phyloP scores from a whole-genome alignment of 2,329 filamentous ascomycete species.

The Pestalotiopsis sp. region DNA sequence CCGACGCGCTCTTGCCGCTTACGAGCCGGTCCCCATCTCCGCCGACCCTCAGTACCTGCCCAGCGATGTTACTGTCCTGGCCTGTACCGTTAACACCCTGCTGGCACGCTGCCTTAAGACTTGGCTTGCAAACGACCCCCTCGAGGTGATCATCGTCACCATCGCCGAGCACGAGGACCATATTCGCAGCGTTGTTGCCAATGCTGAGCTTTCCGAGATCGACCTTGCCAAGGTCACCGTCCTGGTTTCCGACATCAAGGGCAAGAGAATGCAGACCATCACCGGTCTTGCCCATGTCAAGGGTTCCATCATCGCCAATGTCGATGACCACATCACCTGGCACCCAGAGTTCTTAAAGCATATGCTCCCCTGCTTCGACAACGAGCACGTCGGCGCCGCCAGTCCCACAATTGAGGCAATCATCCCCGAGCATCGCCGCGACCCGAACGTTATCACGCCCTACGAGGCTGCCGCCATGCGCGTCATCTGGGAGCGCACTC shows the following conservation, averaged over 20 bases:
- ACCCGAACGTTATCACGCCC: not conserved
- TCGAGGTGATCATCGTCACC: not conserved
- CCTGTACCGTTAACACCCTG: not conserved
- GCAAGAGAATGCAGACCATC: not conserved
- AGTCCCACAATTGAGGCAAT: not conserved
- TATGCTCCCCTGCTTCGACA: not conserved
- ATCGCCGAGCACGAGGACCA: not conserved
- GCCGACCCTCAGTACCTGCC: not conserved
- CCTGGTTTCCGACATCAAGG: not conserved
- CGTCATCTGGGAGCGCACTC: slow-evolving; percentile 7
- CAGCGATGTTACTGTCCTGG: not conserved
- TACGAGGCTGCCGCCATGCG: slow-evolving; percentile 14
- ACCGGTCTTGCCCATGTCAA: not conserved
- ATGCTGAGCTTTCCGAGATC: slow-evolving; percentile 10
- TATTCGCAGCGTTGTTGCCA: slow-evolving; percentile 11
- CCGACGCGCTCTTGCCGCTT: not conserved
- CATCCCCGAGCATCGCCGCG: slow-evolving; percentile 11
- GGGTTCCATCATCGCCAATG: not conserved
- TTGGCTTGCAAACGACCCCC: not conserved
- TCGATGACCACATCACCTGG: not conserved
- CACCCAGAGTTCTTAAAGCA: not conserved
- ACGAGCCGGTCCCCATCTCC: not conserved
- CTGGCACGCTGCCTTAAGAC: not conserved
- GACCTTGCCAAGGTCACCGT: not conserved
- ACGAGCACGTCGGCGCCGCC: not conserved